Conservation (phyloP, 345 rosid genomes). For the Dovyalis caffra region DNA sequence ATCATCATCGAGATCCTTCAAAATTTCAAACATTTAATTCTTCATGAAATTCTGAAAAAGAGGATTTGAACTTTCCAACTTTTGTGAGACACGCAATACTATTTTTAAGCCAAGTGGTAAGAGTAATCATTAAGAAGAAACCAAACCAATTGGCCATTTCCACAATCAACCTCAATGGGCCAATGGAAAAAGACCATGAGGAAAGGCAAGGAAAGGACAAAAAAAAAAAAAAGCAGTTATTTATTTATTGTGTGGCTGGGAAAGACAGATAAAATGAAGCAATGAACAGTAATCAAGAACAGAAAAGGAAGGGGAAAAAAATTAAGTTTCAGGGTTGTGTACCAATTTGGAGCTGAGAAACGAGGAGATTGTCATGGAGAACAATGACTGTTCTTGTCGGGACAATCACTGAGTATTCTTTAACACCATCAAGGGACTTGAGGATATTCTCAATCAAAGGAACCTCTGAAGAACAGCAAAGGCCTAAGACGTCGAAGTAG, state of each 20-base stretch:
- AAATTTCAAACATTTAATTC: no score
- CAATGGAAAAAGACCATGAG: no score
- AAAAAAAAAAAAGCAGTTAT: background rate
- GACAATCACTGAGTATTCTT: constrained; percentile 66
- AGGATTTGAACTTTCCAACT: background rate
- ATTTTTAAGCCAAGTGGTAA: no score
- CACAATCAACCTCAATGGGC: no score
- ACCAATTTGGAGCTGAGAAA: constrained; percentile 82
- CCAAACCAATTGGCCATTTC: no score
- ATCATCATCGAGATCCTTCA: no score
- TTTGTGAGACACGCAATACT: no score
- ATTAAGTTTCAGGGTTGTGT: background rate
- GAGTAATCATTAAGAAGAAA: no score
- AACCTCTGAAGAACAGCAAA: constrained; percentile 90
- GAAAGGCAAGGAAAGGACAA: no score
- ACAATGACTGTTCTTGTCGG: constrained; percentile 84
- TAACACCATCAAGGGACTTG: constrained; percentile 57
- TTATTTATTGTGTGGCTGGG: background rate
- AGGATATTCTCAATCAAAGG: constrained; percentile 68
- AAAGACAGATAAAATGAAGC: background rate
- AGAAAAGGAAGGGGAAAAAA: background rate
- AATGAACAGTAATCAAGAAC: background rate
- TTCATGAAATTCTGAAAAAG: background rate
- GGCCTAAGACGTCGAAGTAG: constrained; percentile 81
- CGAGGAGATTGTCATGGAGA: constrained; percentile 63